Evolutionary conservation across 2,329 filamentous ascomycete genomes (phyloP).

Genomic region (Fusarium coicis): DNA sequence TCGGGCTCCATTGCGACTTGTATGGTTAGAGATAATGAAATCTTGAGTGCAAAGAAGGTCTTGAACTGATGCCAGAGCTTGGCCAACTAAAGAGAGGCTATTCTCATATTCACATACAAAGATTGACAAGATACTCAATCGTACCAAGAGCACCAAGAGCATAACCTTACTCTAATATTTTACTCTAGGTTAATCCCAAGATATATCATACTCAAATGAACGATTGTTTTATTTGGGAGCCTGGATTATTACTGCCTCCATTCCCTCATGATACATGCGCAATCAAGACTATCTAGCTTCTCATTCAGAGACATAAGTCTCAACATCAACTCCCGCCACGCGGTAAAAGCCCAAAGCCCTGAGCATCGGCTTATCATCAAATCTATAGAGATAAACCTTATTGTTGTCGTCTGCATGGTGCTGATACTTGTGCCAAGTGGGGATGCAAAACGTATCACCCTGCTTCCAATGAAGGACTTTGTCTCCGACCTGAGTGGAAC

Average conservation of each 20-base stretch:
- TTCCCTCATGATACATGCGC: background rate
- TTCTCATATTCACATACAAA: no score
- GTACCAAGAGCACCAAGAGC: background rate
- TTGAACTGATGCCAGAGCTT: fast-evolving
- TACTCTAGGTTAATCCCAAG: no score
- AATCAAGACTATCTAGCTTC: fast-evolving
- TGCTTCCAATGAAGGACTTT: constrained; percentile 54
- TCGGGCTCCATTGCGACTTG: fast-evolving
- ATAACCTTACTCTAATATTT: background rate
- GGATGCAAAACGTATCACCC: constrained; percentile 66
- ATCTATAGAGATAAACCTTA: constrained; percentile 62
- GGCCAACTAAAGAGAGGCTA: fast-evolving
- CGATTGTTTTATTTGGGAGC: background rate
- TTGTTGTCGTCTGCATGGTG: constrained; percentile 52
- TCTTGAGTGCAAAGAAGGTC: fast-evolving
- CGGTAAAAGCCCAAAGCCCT: constrained; percentile 60
- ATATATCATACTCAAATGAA: background rate
- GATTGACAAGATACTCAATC: background rate
- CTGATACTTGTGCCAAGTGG: constrained; percentile 61
- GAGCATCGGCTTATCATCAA: constrained; percentile 67
- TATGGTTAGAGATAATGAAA: fast-evolving
- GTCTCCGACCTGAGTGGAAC: constrained; percentile 53
- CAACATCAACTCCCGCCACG: constrained; percentile 16
- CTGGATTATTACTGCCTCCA: background rate
- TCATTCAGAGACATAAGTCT: constrained; percentile 25